Conservation (phyloP, 2,329 filamentous ascomycete species). For the Aureobasidium sp. region DNA sequence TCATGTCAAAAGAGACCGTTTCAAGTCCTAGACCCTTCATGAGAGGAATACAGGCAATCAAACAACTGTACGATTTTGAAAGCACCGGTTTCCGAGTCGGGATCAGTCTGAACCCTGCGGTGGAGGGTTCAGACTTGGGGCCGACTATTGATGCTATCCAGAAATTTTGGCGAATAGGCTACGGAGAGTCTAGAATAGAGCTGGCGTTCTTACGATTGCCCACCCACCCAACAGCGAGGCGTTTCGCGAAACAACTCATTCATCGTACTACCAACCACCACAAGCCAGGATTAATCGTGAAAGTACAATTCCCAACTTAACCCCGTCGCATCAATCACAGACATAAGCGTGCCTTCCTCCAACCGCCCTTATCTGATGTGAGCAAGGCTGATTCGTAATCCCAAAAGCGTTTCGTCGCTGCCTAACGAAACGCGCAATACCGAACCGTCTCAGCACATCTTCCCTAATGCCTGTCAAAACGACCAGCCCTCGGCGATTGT, state of each 20-base stretch:
- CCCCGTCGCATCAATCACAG: neutral
- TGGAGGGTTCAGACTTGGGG: no score
- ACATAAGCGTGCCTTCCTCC: neutral
- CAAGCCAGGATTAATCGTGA: neutral
- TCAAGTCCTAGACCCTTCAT: neutral
- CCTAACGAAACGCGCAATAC: neutral
- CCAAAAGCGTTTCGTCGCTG: neutral
- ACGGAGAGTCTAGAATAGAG: neutral
- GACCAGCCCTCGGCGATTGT: neutral
- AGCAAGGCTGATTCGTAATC: neutral
- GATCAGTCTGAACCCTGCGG: no score
- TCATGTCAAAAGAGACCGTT: conserved; percentile 2
- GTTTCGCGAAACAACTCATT: neutral
- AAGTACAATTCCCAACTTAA: neutral
- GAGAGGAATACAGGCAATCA: neutral
- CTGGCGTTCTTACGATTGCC: neutral
- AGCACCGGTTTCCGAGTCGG: no score
- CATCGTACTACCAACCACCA: neutral
- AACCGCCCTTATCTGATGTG: neutral
- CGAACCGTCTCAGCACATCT: neutral
- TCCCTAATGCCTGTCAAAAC: neutral
- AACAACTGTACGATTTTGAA: neutral
- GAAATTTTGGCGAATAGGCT: neutral
- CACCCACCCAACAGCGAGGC: neutral
- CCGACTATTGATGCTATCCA: neutral